Conservation (phyloP, 148 eudicot species). For the Rheum nobile region DNA sequence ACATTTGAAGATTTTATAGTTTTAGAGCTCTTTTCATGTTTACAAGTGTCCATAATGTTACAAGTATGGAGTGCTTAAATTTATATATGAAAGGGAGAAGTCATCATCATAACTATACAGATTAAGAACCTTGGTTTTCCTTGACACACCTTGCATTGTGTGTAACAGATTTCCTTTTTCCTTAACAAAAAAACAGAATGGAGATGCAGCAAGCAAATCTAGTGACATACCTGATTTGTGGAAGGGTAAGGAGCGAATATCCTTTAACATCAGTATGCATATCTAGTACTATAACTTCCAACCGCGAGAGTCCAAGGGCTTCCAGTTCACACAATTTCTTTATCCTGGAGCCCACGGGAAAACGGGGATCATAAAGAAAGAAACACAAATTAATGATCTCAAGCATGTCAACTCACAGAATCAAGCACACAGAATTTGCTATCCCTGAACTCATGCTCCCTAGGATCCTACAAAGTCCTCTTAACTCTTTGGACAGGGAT, state of each 20-base stretch:
- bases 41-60: background rate
- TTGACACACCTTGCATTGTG: background rate
- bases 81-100: background rate
- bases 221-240: constrained; percentile 73
- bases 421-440: background rate
- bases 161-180: background rate
- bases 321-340: constrained; percentile 85
- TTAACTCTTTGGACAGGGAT: background rate
- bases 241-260: constrained; percentile 73
- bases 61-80: background rate
- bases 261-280: constrained; percentile 85
- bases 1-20: background rate
- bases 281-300: constrained; percentile 63
- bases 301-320: constrained; percentile 61
- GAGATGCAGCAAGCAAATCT: background rate
- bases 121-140: background rate
- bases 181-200: background rate
- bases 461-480: background rate
- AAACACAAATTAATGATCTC: background rate
- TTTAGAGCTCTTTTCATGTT: background rate
- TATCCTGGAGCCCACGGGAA: constrained; percentile 37
- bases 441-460: background rate
- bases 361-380: background rate
- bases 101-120: background rate
- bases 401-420: background rate